Conservation (phyloP, 192 early-diverging fungal genomes). For the Podila horticola region DNA sequence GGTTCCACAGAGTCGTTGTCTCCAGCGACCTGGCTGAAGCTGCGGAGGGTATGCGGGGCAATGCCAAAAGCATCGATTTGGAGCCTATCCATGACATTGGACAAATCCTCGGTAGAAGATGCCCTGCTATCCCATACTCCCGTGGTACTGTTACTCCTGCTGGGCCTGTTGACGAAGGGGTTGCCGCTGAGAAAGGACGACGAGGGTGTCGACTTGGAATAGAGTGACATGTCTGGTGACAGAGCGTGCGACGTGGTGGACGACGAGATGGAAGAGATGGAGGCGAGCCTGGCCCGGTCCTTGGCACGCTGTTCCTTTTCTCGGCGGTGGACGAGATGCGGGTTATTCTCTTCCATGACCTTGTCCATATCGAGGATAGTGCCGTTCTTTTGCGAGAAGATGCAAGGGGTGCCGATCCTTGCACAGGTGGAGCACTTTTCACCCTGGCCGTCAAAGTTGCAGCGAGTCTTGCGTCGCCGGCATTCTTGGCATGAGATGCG, state of each 20-base stretch:
- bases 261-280: slow-evolving; percentile 9
- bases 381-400: slow-evolving; percentile 47
- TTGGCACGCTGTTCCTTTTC: slow-evolving; percentile 33
- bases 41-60: slow-evolving; percentile 35
- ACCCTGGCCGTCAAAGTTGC: slow-evolving; percentile 42
- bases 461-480: slow-evolving; percentile 38
- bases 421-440: slow-evolving; percentile 47
- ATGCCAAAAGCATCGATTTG: slow-evolving; percentile 43
- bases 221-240: slow-evolving; percentile 4
- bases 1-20: slow-evolving; percentile 39
- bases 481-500: slow-evolving; percentile 51
- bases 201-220: slow-evolving; percentile 25
- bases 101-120: slow-evolving; percentile 33
- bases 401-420: slow-evolving; percentile 33
- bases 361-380: slow-evolving; percentile 38
- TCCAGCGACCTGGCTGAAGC: slow-evolving; percentile 38
- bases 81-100: slow-evolving; percentile 38
- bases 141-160: slow-evolving; percentile 37
- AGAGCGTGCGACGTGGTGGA: background rate
- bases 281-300: slow-evolving; percentile 14
- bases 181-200: slow-evolving; percentile 19
- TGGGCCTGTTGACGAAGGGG: background rate
- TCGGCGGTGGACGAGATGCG: slow-evolving; percentile 30
- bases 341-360: slow-evolving; percentile 46
- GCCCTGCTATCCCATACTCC: background rate